Conservation (phyloP, 768 basidiomycete species). For the Kondoa malvinella region DNA sequence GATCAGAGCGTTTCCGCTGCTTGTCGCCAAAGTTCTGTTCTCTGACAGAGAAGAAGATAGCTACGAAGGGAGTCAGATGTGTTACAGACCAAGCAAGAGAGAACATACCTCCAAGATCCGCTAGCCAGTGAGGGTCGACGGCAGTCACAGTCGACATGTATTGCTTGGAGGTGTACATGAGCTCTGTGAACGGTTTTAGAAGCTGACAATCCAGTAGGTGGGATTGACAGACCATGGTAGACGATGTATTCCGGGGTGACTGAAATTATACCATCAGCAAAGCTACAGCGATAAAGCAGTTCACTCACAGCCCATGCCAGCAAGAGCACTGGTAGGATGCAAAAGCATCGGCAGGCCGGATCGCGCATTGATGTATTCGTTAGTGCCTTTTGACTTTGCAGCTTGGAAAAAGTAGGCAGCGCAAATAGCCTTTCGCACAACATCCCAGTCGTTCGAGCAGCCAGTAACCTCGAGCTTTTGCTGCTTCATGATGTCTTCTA, state of each 20-base stretch:
- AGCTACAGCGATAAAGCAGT: slow-evolving; percentile 16
- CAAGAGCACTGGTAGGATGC: slow-evolving; percentile 90
- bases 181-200: slow-evolving; percentile 1
- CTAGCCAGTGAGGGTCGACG: slow-evolving; percentile 93
- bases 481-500: slow-evolving; percentile 98
- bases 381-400: slow-evolving; percentile 92
- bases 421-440: slow-evolving; percentile 84
- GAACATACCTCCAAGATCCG: slow-evolving; percentile 36
- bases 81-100: background rate
- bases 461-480: slow-evolving; percentile 90
- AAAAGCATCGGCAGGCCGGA: slow-evolving; percentile 84
- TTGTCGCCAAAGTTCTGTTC: slow-evolving; percentile 93
- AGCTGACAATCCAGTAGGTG: slow-evolving; percentile 28
- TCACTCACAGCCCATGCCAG: slow-evolving; percentile 58
- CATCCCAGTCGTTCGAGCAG: slow-evolving; percentile 85
- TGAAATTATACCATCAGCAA: slow-evolving; percentile 42
- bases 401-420: slow-evolving; percentile 99
- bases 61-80: slow-evolving; percentile 36
- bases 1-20: slow-evolving; percentile 48
- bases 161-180: slow-evolving; percentile 32
- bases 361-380: slow-evolving; percentile 93
- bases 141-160: slow-evolving; percentile 99
- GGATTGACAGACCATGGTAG: slow-evolving; percentile 44
- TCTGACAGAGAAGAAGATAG: slow-evolving; percentile 91
- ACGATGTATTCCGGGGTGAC: slow-evolving; percentile 74